A percentile compares a stretch with the other conserved stretches of the same genome.
phyloP scores from a whole-genome alignment of 257 asterid genomes.

The Gardenia jasminoides region DNA sequence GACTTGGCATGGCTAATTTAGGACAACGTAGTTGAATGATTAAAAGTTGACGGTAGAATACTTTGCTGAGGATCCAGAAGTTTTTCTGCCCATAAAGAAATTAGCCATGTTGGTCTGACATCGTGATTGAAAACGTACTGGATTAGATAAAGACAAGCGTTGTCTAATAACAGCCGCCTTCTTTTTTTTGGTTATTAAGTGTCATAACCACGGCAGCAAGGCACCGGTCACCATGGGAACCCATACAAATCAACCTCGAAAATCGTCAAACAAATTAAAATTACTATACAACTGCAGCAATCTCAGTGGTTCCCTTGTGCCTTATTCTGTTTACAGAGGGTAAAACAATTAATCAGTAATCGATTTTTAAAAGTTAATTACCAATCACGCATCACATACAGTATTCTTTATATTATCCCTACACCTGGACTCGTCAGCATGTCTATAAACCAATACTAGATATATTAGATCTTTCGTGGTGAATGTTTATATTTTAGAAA shows the following conservation, averaged over 20 bases:
- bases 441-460: too few species aligned
- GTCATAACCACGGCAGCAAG: background rate
- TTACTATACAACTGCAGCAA: background rate
- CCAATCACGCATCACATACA: background rate
- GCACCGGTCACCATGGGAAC: too few species aligned
- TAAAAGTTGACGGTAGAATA: too few species aligned
- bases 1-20: too few species aligned
- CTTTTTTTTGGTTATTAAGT: background rate
- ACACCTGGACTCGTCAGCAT: too few species aligned
- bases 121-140: too few species aligned
- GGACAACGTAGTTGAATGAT: too few species aligned
- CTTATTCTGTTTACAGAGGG: background rate
- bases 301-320: constrained; percentile 7
- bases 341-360: background rate
- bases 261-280: background rate
- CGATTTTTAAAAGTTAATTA: background rate
- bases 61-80: too few species aligned
- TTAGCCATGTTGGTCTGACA: background rate
- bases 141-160: background rate
- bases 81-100: too few species aligned
- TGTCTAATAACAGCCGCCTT: background rate
- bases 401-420: too few species aligned
- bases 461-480: too few species aligned
- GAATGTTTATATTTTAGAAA: too few species aligned
- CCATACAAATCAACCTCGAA: background rate